Evolutionary conservation across 164 flowering plant species (phyloP).

Genomic region (Annona squamosa): DNA sequence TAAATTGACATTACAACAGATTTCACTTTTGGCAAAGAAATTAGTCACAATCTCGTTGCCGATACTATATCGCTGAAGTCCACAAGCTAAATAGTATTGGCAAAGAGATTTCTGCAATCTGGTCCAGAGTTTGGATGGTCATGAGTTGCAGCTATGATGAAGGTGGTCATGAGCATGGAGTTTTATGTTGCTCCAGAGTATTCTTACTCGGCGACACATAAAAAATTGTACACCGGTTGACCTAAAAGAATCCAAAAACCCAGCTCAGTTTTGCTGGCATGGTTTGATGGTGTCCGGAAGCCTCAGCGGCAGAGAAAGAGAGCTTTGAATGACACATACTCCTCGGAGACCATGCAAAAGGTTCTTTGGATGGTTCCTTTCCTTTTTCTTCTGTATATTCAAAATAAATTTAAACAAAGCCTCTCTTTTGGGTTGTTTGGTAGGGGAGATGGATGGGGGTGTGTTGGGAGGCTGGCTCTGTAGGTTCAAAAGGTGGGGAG

Average conservation of each 20-base stretch:
- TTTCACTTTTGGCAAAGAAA: no score
- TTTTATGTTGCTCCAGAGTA: neutral
- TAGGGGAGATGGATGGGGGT: neutral
- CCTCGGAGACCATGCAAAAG: constrained; percentile 72
- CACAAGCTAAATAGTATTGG: no score
- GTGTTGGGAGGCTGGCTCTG: neutral
- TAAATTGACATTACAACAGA: no score
- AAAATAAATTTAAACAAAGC: constrained; percentile 11
- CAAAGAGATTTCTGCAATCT: no score
- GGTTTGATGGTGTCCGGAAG: constrained; percentile 26
- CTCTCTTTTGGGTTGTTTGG: neutral
- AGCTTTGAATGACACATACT: constrained; percentile 31
- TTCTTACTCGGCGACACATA: neutral
- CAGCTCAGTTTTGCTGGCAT: constrained; percentile 49
- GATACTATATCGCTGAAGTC: no score
- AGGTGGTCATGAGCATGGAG: neutral
- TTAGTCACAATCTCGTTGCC: no score
- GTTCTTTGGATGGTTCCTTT: neutral
- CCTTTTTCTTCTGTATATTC: constrained; percentile 22
- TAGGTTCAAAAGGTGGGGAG: constrained; percentile 2
- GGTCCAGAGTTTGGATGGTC: no score
- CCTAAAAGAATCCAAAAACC: constrained; percentile 22
- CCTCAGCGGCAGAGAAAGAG: constrained; percentile 17
- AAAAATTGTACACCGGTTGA: constrained; percentile 27
- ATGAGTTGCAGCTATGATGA: neutral